These are phyloP conservation scores for Phytophthora ramorum DNA, from an alignment of 352 stramenopile species.

Conservation along the genomic window DNA sequence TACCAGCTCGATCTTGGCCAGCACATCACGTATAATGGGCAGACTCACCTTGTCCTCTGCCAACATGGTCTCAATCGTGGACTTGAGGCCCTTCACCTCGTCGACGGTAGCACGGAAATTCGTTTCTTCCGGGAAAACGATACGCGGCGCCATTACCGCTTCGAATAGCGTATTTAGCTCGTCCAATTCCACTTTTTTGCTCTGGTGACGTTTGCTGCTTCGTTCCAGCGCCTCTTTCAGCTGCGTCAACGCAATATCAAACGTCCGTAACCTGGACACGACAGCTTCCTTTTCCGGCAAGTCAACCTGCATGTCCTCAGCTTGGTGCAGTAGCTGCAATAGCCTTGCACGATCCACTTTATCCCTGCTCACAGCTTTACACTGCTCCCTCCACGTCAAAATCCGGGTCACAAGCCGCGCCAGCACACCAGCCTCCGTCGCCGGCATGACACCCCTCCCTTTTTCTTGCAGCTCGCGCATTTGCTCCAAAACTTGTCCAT, in stretches of 20 bases:
- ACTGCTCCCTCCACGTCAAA: conserved; percentile 56
- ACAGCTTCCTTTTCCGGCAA: conserved; percentile 47
- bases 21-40: conserved; percentile 78
- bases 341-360: conserved; percentile 61
- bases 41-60: conserved; percentile 86
- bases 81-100: conserved; percentile 66
- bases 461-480: conserved; percentile 54
- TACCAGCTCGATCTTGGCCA: conserved; percentile 85
- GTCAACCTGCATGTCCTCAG: conserved; percentile 66
- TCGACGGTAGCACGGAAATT: conserved; percentile 58
- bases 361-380: conserved; percentile 25
- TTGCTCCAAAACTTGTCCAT: conserved; percentile 43
- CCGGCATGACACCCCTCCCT: conserved; percentile 37
- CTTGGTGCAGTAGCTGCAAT: conserved; percentile 57
- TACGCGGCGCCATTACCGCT: conserved; percentile 44
- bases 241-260: conserved; percentile 63
- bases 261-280: conserved; percentile 48
- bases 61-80: conserved; percentile 73
- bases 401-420: conserved; percentile 59
- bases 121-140: conserved; percentile 71
- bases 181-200: conserved; percentile 59
- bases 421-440: conserved; percentile 69
- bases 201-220: conserved; percentile 68
- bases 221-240: conserved; percentile 76
- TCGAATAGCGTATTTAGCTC: conserved; percentile 65